Percentiles rank a stretch among this genome's conserved stretches.
These are phyloP conservation scores for Linum usitatissimum DNA, from an alignment of 345 rosid genomes.

Conservation along the genomic window DNA sequence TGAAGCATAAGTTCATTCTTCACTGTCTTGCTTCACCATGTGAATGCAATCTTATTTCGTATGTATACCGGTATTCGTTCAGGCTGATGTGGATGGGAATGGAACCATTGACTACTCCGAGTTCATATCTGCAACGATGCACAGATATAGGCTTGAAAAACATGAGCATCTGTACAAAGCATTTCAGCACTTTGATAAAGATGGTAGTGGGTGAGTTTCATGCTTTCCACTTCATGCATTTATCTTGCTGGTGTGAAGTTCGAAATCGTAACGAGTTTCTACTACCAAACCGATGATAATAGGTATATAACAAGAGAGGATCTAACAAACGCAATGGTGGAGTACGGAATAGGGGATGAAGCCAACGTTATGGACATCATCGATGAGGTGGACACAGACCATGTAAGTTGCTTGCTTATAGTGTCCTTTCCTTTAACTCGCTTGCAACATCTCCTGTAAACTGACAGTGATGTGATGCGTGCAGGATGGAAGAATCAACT, in stretches of 20 bases:
- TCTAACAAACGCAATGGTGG: constrained; percentile 25
- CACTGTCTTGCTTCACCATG: background rate
- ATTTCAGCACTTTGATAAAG: constrained; percentile 26
- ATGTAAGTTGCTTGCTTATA: constrained; percentile 9
- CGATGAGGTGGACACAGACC: constrained; percentile 25
- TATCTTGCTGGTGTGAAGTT: background rate
- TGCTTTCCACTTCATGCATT: background rate
- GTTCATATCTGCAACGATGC: constrained; percentile 33
- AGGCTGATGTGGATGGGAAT: constrained; percentile 37
- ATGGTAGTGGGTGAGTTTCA: constrained; percentile 22
- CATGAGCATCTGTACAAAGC: constrained; percentile 27
- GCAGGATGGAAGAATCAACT: constrained; percentile 38
- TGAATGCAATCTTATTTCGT: background rate
- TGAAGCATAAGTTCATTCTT: background rate
- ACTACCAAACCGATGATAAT: background rate
- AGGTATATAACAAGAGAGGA: constrained; percentile 30
- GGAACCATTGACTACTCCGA: constrained; percentile 29
- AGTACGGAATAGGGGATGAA: constrained; percentile 29
- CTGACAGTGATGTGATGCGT: constrained; percentile 1
- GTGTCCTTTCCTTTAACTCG: too few species aligned
- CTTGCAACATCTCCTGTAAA: too few species aligned
- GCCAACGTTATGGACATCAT: constrained; percentile 20
- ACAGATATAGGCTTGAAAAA: constrained; percentile 25
- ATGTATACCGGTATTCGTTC: background rate
- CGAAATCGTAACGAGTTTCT: background rate